These are phyloP conservation scores for Candolleomyces eurysporus DNA, from an alignment of 768 basidiomycete species.

Conservation along the genomic window DNA sequence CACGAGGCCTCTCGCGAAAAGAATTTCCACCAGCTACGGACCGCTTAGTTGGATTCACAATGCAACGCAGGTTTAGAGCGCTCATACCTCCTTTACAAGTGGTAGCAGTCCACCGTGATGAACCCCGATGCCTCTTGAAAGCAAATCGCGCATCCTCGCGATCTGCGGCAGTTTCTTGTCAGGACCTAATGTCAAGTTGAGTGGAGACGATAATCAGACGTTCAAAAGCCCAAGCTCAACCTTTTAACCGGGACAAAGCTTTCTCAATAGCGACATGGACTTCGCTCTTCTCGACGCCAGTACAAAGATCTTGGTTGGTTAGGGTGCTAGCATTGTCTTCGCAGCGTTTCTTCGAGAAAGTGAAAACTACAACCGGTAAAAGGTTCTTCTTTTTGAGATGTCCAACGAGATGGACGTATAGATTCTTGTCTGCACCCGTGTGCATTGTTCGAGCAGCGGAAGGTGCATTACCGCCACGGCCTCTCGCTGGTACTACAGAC, in stretches of 20 bases:
- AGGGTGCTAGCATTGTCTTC: slow-evolving; percentile 94
- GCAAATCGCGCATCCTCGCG: slow-evolving; percentile 80
- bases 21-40: slow-evolving; percentile 84
- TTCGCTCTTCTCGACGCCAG: slow-evolving; percentile 92
- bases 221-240: slow-evolving; percentile 35
- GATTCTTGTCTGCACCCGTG: slow-evolving; percentile 77
- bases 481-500: slow-evolving; percentile 39
- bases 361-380: slow-evolving; percentile 94
- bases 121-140: slow-evolving; percentile 92
- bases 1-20: slow-evolving; percentile 93
- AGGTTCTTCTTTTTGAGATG: slow-evolving; percentile 82
- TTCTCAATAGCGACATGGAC: slow-evolving; percentile 93
- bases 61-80: background rate
- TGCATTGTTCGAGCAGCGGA: slow-evolving; percentile 49
- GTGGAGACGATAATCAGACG: slow-evolving; percentile 1
- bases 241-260: slow-evolving; percentile 87
- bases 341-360: slow-evolving; percentile 94
- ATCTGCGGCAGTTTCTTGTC: slow-evolving; percentile 95
- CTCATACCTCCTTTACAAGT: slow-evolving; percentile 88
- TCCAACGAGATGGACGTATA: slow-evolving; percentile 90
- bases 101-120: slow-evolving; percentile 97
- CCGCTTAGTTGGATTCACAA: slow-evolving; percentile 6
- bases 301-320: slow-evolving; percentile 84
- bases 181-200: slow-evolving; percentile 51
- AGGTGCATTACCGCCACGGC: slow-evolving; percentile 42